Evolutionary conservation across 371 early-diverging fungal genomes (phyloP).

Genomic region (Rhizopus arrhizus): DNA sequence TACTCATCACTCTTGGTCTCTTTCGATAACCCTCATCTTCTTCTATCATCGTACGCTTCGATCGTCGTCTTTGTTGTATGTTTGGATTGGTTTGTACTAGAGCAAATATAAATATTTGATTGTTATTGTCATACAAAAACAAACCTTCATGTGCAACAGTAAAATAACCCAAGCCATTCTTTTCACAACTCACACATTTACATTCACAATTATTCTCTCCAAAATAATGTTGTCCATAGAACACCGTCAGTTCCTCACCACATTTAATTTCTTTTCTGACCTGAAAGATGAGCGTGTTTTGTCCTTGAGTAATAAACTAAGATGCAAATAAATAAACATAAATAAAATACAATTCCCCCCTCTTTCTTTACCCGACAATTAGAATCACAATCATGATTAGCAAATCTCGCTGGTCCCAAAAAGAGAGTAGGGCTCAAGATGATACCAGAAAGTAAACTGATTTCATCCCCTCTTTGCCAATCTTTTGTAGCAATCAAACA

Average conservation of each 20-base stretch:
- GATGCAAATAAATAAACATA: slow-evolving; percentile 1
- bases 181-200: slow-evolving; percentile 88
- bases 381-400: slow-evolving; percentile 93
- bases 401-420: slow-evolving; percentile 94
- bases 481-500: slow-evolving; percentile 81
- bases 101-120: too few relatives aligned
- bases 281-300: slow-evolving; percentile 76
- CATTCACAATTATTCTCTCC: slow-evolving; percentile 87
- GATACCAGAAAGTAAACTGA: slow-evolving; percentile 78
- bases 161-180: slow-evolving; percentile 36
- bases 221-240: slow-evolving; percentile 89
- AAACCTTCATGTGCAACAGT: slow-evolving; percentile 38
- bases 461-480: slow-evolving; percentile 76
- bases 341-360: too few relatives aligned
- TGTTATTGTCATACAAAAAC: slow-evolving; percentile 6
- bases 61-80: slow-evolving; percentile 3
- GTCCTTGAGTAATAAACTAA: slow-evolving; percentile 67
- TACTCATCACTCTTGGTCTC: slow-evolving; percentile 36
- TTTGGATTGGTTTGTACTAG: neutral
- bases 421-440: slow-evolving; percentile 78
- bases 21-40: neutral
- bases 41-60: slow-evolving; percentile 17
- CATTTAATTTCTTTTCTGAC: slow-evolving; percentile 71
- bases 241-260: slow-evolving; percentile 88
- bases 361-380: slow-evolving; percentile 66